Base-by-base conservation (phyloP, 768 basidiomycete species). In the Sporobolomyces roseus region DNA sequence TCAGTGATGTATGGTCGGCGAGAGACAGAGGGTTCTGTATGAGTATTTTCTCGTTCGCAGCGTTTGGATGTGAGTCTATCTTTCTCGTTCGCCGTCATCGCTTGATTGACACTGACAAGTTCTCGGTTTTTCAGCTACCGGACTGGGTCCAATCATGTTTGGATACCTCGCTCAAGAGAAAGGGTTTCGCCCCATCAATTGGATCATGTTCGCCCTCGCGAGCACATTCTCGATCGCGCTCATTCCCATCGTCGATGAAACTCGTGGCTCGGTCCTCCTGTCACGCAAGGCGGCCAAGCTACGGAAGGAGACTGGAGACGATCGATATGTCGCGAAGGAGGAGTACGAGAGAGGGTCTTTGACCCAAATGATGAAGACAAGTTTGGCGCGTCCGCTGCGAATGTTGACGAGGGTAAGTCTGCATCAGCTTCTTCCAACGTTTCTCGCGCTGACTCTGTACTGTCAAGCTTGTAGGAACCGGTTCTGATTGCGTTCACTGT, bases 241-340 rank as follows among this genome's bases (percentile, higher is more conserved):
- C 7, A 78, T 83, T 1, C 52, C 88, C 0, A 66, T 87, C 61
- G 81, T 91, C 82, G 80, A 79, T 53, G 91, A 94, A 77, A 93
- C 91, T 0, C 82, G 91, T 21, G 79, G 84, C 0, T 83, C 85
- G 1, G 85, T 93, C 54, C 80, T 93, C 19, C 83, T 93, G 25
- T 85, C 83, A 0, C 81, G 84, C 7, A 78, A 86, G 30, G 91
- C 90, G 1, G 81, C 81, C 68, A 81, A 83, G 70, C 72, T 86
- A 60, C 83, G 90, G 54, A 86, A 86, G 77, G 80, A 84, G 63
- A 86, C 86, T 0, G 87, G 87, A 12, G 81, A 91, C 71, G 70
- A 78, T 17, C 80, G 85, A 29, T 90, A 88, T 75, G 83, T 83
- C 29, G 83, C 87, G 1, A 81, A 83, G 27, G 81, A 84, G 3